Conservation (phyloP, 371 early-diverging fungal species). For the Mucor irregularis region DNA sequence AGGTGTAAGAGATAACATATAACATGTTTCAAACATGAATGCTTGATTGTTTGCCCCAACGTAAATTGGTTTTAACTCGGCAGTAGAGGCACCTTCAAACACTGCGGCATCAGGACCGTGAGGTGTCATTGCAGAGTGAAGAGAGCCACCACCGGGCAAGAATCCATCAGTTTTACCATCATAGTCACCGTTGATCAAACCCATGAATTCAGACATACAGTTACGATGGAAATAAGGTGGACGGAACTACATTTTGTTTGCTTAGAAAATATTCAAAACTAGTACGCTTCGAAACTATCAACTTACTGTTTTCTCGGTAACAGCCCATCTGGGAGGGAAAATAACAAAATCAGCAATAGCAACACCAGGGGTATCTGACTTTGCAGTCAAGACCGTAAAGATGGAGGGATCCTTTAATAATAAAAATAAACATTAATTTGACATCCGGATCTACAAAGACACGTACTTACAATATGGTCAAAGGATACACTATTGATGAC, state of each 20-base stretch:
- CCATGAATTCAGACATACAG: constrained; percentile 97
- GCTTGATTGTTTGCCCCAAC: constrained; percentile 84
- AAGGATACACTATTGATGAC: constrained; percentile 88
- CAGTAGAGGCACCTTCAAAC: constrained; percentile 74
- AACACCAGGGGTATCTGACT: constrained; percentile 84
- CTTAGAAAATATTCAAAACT: no score
- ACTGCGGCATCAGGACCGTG: constrained; percentile 92
- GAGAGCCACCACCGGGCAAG: constrained; percentile 90
- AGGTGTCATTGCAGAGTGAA: constrained; percentile 87
- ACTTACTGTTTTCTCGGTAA: constrained; percentile 74
- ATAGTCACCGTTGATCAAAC: constrained; percentile 87
- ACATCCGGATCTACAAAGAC: not conserved
- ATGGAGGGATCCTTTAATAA: constrained; percentile 87
- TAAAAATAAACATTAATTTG: not conserved
- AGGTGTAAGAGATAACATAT: constrained; percentile 77
- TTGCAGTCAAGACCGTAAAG: constrained; percentile 93
- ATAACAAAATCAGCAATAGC: constrained; percentile 96
- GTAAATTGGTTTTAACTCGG: constrained; percentile 75
- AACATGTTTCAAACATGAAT: constrained; percentile 94
- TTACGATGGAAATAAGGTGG: constrained; percentile 97
- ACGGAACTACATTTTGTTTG: constrained; percentile 60
- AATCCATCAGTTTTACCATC: constrained; percentile 94
- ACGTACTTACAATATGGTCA: constrained; percentile 78
- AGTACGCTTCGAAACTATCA: no score
- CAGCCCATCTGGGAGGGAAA: constrained; percentile 97